phyloP scores from a whole-genome alignment of 306 rosid species.

The Lablab purpureus region DNA sequence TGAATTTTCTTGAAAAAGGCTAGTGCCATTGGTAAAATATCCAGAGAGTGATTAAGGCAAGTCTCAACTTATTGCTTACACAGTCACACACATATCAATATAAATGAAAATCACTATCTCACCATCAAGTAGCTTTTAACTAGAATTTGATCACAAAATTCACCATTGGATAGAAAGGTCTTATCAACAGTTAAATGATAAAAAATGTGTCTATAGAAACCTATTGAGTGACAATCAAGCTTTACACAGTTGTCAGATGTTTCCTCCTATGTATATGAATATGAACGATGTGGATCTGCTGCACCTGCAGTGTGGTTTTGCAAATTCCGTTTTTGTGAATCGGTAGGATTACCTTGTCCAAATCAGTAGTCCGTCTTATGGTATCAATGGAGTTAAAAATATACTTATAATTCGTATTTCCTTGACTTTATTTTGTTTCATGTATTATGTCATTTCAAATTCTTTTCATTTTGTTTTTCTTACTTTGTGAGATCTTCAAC shows the following conservation, averaged over 20 bases:
- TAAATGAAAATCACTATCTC: no score
- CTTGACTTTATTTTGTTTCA: not conserved
- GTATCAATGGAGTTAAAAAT: not conserved
- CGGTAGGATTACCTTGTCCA: not conserved
- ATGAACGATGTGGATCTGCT: not conserved
- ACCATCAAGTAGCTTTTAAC: no score
- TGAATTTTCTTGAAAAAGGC: not conserved
- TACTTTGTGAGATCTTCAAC: conserved; percentile 27
- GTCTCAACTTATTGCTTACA: not conserved
- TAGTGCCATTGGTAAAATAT: not conserved
- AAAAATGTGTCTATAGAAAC: no score
- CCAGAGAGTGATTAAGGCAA: not conserved
- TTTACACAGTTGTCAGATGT: no score
- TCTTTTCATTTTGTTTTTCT: not conserved
- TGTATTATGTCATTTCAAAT: conserved; percentile 7
- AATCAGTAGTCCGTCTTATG: not conserved
- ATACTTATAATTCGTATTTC: no score
- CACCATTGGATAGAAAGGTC: no score
- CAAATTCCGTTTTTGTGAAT: not conserved
- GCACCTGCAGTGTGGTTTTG: not conserved
- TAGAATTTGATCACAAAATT: no score
- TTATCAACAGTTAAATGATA: no score
- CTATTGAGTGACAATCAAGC: no score
- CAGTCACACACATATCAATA: not conserved
- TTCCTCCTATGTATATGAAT: not conserved